These are phyloP conservation scores for Tuber magnatum DNA, from an alignment of 495 filamentous ascomycete species.

Conservation along the genomic window DNA sequence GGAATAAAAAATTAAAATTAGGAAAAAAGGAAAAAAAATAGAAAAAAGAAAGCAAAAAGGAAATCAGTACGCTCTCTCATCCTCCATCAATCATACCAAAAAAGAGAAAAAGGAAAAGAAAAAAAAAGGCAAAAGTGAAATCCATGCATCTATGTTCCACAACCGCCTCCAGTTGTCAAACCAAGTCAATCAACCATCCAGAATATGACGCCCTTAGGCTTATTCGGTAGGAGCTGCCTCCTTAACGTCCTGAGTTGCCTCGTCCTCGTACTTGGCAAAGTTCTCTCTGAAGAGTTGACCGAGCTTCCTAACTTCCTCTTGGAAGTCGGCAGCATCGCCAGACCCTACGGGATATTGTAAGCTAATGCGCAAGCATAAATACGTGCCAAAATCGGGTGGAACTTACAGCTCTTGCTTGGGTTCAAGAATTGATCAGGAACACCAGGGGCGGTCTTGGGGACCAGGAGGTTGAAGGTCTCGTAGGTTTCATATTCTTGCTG, in stretches of 20 bases:
- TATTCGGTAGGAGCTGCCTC: constrained; percentile 53
- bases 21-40: background rate
- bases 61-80: background rate
- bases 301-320: constrained; percentile 79
- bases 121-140: constrained; percentile 6
- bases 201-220: background rate
- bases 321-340: constrained; percentile 66
- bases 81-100: constrained; percentile 6
- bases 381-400: background rate
- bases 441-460: constrained; percentile 75
- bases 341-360: constrained; percentile 45
- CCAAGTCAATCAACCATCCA: background rate
- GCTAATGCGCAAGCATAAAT: background rate
- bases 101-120: background rate
- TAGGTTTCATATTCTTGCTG: constrained; percentile 89
- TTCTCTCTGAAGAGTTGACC: constrained; percentile 85
- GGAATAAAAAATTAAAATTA: background rate
- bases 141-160: background rate
- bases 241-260: constrained; percentile 78
- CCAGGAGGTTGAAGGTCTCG: constrained; percentile 90
- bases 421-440: constrained; percentile 90
- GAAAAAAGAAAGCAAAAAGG: background rate
- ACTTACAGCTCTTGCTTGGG: constrained; percentile 70
- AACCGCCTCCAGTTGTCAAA: background rate
- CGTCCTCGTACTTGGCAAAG: constrained; percentile 87